These are phyloP conservation scores for Pinguiococcus pyrenoidosus DNA, from an alignment of 108 stramenopile genomes.

Conservation along the genomic window DNA sequence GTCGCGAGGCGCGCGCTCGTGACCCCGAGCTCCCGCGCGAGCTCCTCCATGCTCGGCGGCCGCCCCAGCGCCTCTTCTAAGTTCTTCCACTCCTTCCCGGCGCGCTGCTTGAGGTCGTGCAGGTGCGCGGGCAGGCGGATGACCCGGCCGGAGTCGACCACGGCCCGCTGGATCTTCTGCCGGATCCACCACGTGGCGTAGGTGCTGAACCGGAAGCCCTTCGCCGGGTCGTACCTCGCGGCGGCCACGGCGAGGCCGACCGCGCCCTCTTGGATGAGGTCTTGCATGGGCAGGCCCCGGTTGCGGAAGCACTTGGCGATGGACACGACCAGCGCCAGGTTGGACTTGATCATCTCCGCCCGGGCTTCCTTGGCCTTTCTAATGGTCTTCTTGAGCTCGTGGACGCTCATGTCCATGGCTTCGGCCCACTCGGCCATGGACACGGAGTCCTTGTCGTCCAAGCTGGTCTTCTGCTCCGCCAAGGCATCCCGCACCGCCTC, in stretches of 20 bases:
- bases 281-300: slow-evolving; percentile 61
- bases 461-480: too few species aligned
- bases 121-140: slow-evolving; percentile 92
- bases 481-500: background rate
- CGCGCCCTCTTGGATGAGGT: slow-evolving; percentile 81
- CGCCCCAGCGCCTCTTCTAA: slow-evolving; percentile 56
- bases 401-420: background rate
- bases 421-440: slow-evolving; percentile 16
- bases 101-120: slow-evolving; percentile 72
- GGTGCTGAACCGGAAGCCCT: slow-evolving; percentile 73
- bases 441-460: background rate
- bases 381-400: background rate
- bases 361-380: slow-evolving; percentile 42
- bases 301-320: slow-evolving; percentile 70
- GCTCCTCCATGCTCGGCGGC: slow-evolving; percentile 72
- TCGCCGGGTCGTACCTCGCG: slow-evolving; percentile 70
- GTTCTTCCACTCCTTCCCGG: slow-evolving; percentile 48
- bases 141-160: slow-evolving; percentile 72
- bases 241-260: slow-evolving; percentile 75
- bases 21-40: slow-evolving; percentile 54
- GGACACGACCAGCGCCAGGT: slow-evolving; percentile 79
- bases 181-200: slow-evolving; percentile 98
- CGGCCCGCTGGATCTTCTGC: slow-evolving; percentile 81
- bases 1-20: too few species aligned
- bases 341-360: slow-evolving; percentile 72